Conservation (phyloP, 2,329 filamentous ascomycete genomes). For the Knufia fluminis region DNA sequence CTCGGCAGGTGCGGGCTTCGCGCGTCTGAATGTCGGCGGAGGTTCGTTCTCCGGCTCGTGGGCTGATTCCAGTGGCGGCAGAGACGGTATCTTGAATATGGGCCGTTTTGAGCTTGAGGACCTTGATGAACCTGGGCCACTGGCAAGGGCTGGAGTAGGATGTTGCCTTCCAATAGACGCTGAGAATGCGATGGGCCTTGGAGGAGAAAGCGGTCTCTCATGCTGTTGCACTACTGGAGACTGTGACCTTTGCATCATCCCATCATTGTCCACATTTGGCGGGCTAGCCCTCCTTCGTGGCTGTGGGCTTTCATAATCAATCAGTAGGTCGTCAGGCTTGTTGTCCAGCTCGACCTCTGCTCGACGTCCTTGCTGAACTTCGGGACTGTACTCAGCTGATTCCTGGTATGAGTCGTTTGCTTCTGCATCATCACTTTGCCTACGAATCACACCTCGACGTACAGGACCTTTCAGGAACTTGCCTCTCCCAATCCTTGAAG, state of each 20-base stretch:
- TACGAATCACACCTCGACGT: conserved; percentile 56
- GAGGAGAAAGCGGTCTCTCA: neutral
- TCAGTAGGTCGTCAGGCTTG: conserved; percentile 20
- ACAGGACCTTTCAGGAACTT: conserved; percentile 73
- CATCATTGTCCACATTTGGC: neutral
- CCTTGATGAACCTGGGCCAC: conserved; percentile 33
- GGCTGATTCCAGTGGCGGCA: conserved; percentile 50
- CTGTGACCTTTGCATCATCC: neutral
- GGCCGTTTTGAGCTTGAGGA: conserved; percentile 39
- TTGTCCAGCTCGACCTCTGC: conserved; percentile 25
- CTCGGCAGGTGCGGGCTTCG: conserved; percentile 49
- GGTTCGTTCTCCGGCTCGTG: conserved; percentile 81
- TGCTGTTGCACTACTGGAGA: neutral
- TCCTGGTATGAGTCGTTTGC: conserved; percentile 27
- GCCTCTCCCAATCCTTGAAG: conserved; percentile 67
- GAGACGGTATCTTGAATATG: conserved; percentile 50
- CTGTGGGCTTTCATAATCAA: conserved; percentile 18
- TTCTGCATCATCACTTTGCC: conserved; percentile 57
- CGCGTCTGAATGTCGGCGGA: conserved; percentile 57
- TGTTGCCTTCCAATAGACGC: conserved; percentile 17
- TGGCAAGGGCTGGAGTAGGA: conserved; percentile 24
- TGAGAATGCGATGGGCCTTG: conserved; percentile 10
- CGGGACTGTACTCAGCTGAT: conserved; percentile 14
- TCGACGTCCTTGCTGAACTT: conserved; percentile 24
- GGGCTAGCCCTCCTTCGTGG: conserved; percentile 13